A percentile compares a stretch with the other conserved stretches of the same genome.
These are phyloP conservation scores for Beauveria bassiana DNA, from an alignment of 2,329 filamentous ascomycete species.

Conservation along the genomic window DNA sequence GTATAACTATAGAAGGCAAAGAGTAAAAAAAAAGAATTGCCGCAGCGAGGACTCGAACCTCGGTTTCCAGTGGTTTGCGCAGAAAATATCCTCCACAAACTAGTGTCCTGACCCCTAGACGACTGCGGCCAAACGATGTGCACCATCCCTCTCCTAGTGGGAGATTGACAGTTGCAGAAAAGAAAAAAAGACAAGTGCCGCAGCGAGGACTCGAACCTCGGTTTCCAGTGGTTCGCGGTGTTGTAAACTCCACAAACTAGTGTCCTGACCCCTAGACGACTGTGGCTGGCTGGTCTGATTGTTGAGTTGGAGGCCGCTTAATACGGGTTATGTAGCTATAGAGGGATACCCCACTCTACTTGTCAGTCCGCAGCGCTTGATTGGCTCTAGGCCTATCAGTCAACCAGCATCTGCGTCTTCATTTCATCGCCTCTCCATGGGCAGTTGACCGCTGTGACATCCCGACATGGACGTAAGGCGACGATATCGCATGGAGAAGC, in stretches of 20 bases:
- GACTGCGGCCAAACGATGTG: conserved; percentile 14
- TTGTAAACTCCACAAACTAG: conserved; percentile 20
- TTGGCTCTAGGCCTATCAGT: not conserved
- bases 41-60: conserved; percentile 21
- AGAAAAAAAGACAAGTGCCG: not conserved
- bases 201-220: conserved; percentile 22
- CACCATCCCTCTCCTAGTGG: not conserved
- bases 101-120: conserved; percentile 24
- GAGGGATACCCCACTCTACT: not conserved
- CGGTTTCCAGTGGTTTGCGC: conserved; percentile 21
- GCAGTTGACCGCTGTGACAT: too few relatives aligned
- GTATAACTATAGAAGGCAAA: too few relatives aligned
- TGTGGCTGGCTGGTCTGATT: conserved; percentile 12
- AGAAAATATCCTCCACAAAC: conserved; percentile 19
- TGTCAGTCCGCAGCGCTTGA: not conserved
- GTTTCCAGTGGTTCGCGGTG: conserved; percentile 20
- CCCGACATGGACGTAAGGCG: too few relatives aligned
- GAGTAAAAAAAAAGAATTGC: too few relatives aligned
- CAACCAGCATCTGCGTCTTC: too few relatives aligned
- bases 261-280: conserved; percentile 24
- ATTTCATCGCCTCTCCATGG: too few relatives aligned
- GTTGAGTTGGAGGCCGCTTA: not conserved
- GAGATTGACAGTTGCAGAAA: not conserved
- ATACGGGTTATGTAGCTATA: not conserved
- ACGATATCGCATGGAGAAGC: too few relatives aligned